Conservation (phyloP, 73 alveolate genomes). For the Stentor roeselii region DNA sequence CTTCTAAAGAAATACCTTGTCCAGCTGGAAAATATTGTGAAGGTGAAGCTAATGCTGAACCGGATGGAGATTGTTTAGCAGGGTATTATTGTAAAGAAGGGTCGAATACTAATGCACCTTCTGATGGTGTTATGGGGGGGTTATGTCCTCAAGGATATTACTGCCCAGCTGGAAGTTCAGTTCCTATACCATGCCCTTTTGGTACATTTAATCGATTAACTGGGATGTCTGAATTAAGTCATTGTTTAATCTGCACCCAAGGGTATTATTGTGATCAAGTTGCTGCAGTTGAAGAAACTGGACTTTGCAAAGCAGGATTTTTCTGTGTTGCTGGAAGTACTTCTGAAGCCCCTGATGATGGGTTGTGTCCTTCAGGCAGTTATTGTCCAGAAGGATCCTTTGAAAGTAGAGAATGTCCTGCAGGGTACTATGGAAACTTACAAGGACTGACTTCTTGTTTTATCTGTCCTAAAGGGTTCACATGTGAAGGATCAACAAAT, state of each 20-base stretch:
- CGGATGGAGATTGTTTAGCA: neutral
- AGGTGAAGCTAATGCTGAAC: neutral
- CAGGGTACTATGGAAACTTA: slow-evolving; percentile 20
- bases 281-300: slow-evolving; percentile 34
- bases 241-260: slow-evolving; percentile 56
- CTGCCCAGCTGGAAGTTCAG: slow-evolving; percentile 62
- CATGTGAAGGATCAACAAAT: slow-evolving; percentile 44
- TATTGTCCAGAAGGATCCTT: slow-evolving; percentile 47
- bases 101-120: neutral
- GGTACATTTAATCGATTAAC: slow-evolving; percentile 46
- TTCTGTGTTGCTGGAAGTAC: slow-evolving; percentile 49
- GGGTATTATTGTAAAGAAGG: neutral
- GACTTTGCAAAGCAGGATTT: slow-evolving; percentile 49
- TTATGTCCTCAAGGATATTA: slow-evolving; percentile 66
- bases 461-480: slow-evolving; percentile 54
- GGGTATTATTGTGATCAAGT: slow-evolving; percentile 57
- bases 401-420: slow-evolving; percentile 26
- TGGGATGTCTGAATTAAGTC: neutral
- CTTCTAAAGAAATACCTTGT: slow-evolving; percentile 37
- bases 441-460: slow-evolving; percentile 35
- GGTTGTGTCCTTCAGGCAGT: slow-evolving; percentile 56
- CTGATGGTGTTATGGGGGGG: slow-evolving; percentile 48
- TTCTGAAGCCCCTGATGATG: slow-evolving; percentile 26
- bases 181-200: slow-evolving; percentile 56
- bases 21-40: slow-evolving; percentile 50